Evolutionary conservation across 768 basidiomycete genomes (phyloP).

Genomic region (Lactarius pseudohatsudake): DNA sequence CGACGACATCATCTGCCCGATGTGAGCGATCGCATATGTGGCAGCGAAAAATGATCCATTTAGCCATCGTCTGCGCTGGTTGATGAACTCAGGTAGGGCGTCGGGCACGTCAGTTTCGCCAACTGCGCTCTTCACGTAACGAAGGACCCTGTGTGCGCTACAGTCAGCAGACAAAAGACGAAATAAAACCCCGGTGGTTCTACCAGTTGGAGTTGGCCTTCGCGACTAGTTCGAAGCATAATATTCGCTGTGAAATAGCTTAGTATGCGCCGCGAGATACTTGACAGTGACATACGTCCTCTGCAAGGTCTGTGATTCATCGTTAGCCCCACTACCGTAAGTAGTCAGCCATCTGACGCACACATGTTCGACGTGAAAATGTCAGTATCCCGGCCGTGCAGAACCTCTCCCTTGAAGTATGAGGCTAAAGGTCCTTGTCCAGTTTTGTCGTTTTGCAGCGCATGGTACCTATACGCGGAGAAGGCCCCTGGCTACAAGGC

Average conservation of each 20-base stretch:
- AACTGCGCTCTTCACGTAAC: slow-evolving; percentile 92
- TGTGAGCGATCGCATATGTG: slow-evolving; percentile 89
- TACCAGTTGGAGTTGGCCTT: slow-evolving; percentile 79
- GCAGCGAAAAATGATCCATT: slow-evolving; percentile 95
- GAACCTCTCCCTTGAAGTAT: slow-evolving; percentile 94
- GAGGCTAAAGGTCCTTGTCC: slow-evolving; percentile 89
- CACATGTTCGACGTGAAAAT: slow-evolving; percentile 98
- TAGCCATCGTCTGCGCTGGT: slow-evolving; percentile 85
- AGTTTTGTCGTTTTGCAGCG: slow-evolving; percentile 77
- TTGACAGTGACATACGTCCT: slow-evolving; percentile 58
- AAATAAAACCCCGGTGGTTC: slow-evolving; percentile 35
- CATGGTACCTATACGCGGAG: slow-evolving; percentile 90
- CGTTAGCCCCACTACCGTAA: background rate
- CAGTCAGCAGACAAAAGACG: slow-evolving; percentile 31
- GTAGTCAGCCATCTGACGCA: slow-evolving; percentile 38
- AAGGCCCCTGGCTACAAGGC: slow-evolving; percentile 80
- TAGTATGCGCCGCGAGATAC: slow-evolving; percentile 15
- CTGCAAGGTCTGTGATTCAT: slow-evolving; percentile 68
- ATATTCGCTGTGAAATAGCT: slow-evolving; percentile 60
- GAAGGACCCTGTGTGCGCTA: slow-evolving; percentile 68
- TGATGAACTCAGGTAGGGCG: slow-evolving; percentile 88
- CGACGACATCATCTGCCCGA: slow-evolving; percentile 72
- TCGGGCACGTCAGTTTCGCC: slow-evolving; percentile 96
- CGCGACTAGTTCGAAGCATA: slow-evolving; percentile 79
- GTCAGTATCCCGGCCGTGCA: slow-evolving; percentile 82